phyloP scores from a whole-genome alignment of 139 green algal species.

The Tetraselmis striata region DNA sequence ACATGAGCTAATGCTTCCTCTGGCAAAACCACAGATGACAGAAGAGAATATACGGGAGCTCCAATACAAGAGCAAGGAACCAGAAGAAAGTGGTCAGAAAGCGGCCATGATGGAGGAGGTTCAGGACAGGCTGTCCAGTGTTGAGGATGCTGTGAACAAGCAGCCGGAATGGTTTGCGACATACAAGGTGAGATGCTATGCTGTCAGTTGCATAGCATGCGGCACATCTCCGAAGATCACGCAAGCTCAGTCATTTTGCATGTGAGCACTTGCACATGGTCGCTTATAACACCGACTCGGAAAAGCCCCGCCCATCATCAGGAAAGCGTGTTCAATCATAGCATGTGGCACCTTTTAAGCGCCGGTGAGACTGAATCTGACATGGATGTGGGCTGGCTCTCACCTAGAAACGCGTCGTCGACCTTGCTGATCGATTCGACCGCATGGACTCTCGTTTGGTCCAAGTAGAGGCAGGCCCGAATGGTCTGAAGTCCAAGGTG shows the following conservation, averaged over 20 bases:
- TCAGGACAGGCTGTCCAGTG: not conserved
- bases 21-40: not conserved
- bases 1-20: too few relatives aligned
- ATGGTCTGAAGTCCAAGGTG: not conserved
- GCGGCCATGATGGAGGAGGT: not conserved
- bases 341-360: too few relatives aligned
- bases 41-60: not conserved
- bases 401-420: not conserved
- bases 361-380: too few relatives aligned
- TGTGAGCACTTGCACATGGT: too few relatives aligned
- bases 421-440: not conserved
- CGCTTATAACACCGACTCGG: too few relatives aligned
- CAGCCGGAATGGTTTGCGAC: not conserved
- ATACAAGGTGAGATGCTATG: not conserved
- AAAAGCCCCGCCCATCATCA: too few relatives aligned
- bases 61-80: not conserved
- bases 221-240: too few relatives aligned
- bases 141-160: not conserved
- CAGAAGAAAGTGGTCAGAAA: not conserved
- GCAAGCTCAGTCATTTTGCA: too few relatives aligned
- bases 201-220: too few relatives aligned
- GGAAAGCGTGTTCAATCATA: too few relatives aligned
- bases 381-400: too few relatives aligned
- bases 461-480: not conserved
- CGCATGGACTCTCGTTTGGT: not conserved